Percentiles rank a stretch among this genome's conserved stretches.
These are phyloP conservation scores for Parastagonospora nodorum DNA, from an alignment of 2,329 filamentous ascomycete genomes.

Conservation along the genomic window DNA sequence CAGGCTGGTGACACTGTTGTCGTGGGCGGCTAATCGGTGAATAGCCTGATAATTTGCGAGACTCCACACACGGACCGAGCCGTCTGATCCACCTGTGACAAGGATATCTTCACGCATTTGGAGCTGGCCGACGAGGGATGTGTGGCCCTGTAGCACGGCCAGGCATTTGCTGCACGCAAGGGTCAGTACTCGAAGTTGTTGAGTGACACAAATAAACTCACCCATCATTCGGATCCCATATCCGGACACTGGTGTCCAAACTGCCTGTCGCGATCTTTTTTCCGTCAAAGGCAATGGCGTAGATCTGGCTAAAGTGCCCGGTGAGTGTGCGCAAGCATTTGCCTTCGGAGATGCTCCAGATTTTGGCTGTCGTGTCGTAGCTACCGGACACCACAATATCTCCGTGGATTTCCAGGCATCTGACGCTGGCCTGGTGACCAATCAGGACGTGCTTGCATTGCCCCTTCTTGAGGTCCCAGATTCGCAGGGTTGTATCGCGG, in stretches of 20 bases:
- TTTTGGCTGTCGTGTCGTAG: conserved; percentile 94
- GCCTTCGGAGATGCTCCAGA: conserved; percentile 97
- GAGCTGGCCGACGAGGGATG: conserved; percentile 91
- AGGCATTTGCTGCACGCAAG: conserved; percentile 65
- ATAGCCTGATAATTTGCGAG: conserved; percentile 88
- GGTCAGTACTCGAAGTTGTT: conserved; percentile 13
- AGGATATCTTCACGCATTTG: conserved; percentile 95
- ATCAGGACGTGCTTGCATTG: conserved; percentile 89
- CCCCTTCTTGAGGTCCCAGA: conserved; percentile 92
- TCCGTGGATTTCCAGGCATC: conserved; percentile 93
- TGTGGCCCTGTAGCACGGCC: conserved; percentile 94
- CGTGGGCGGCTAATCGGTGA: conserved; percentile 91
- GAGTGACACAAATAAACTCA: conserved; percentile 53
- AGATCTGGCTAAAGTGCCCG: conserved; percentile 98
- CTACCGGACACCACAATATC: conserved; percentile 97
- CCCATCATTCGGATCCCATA: conserved; percentile 93
- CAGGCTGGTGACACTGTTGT: conserved; percentile 96
- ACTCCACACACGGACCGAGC: conserved; percentile 95
- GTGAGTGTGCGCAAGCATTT: conserved; percentile 87
- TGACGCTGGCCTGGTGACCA: conserved; percentile 92
- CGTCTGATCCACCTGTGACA: conserved; percentile 94
- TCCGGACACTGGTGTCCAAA: conserved; percentile 92
- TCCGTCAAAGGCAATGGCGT: conserved; percentile 97
- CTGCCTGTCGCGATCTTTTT: conserved; percentile 92
- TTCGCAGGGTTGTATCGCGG: conserved; percentile 87